Base-by-base conservation (phyloP, 768 basidiomycete genomes). In the Tricholoma bakamatsutake region DNA sequence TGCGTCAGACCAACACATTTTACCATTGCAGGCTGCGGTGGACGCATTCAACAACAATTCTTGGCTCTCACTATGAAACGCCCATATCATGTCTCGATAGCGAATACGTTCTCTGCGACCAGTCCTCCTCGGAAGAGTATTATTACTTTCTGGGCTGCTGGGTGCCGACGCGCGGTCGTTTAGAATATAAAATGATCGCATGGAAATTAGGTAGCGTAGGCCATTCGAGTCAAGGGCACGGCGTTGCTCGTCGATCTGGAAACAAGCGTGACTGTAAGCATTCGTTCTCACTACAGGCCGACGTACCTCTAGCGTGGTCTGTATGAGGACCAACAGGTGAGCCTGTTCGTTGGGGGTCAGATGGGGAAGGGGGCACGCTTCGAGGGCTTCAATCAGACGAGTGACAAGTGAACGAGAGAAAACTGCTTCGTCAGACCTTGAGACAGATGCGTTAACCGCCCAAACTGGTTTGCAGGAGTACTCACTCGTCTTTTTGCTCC, bases 71-170 rank as follows among this genome's bases (percentile, higher is more conserved):
- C 94, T 97, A 62, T 97, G 90, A 67, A 88, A 95, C 0, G 95
- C 96, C 95, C 96, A 99, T 27, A 98, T 79, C 75, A 98, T 92
- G 68, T 99, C 96, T 33, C 97, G 84, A 69, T 89, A 94, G 18
- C 91, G 83, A 47, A 96, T 77, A n/a, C 92, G 80, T 64, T 87
- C 84, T 62, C 91, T 75, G 62, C 82, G 77, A 28, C 79, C 83
- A 39, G 81, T 78, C 59, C 71, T 72, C 34, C 73, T 72, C n/a
- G 74, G 74, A 12, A 74, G 66, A 1, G 68, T 60, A 33, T 68
- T 75, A 2, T 69, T 73, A 7, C 79, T 79, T 21, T 69, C 66
- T 34, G 80, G 80, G 45, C 79, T 78, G 47, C 71, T 76, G 1
- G 77, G 74, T 3, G 64, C 70, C 10, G 83, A 79, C 12, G 78